These are phyloP conservation scores for Zymoseptoria tritici DNA, from an alignment of 2,329 filamentous ascomycete species.

Conservation along the genomic window DNA sequence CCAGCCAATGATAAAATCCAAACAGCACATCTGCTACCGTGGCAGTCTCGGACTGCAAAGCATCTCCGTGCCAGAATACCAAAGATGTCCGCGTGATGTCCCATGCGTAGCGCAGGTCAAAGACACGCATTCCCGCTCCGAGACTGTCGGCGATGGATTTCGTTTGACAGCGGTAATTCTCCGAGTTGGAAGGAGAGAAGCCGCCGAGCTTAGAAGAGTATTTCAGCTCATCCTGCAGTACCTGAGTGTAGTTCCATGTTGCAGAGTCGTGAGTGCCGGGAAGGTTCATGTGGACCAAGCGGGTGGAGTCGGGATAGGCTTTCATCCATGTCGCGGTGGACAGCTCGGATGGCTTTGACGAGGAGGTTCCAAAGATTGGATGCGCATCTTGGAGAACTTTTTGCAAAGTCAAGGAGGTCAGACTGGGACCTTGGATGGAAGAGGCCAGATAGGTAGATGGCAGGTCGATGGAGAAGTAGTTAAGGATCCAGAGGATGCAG, in stretches of 20 bases:
- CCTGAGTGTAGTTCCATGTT: slow-evolving; percentile 45
- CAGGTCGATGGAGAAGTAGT: not conserved
- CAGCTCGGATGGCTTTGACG: slow-evolving; percentile 2
- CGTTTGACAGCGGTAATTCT: slow-evolving; percentile 39
- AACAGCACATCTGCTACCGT: slow-evolving; percentile 41
- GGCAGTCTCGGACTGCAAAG: slow-evolving; percentile 39
- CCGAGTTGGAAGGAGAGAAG: slow-evolving; percentile 27
- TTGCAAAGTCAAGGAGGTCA: slow-evolving; percentile 30
- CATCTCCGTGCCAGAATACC: slow-evolving; percentile 44
- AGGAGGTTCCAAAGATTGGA: slow-evolving; percentile 36
- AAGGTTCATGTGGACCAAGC: slow-evolving; percentile 42
- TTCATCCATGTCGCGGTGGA: slow-evolving; percentile 42
- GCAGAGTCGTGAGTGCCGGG: slow-evolving; percentile 46
- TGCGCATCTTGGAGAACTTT: slow-evolving; percentile 38
- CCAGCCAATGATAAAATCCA: slow-evolving; percentile 44
- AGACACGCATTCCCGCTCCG: slow-evolving; percentile 42
- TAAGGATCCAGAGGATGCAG: not conserved
- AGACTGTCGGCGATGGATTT: slow-evolving; percentile 35
- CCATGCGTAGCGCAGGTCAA: slow-evolving; percentile 45
- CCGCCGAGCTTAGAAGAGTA: slow-evolving; percentile 37
- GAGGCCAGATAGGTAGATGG: not conserved
- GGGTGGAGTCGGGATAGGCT: slow-evolving; percentile 35
- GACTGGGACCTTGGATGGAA: not conserved
- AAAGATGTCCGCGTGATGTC: slow-evolving; percentile 40
- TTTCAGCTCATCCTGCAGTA: slow-evolving; percentile 35